Evolutionary conservation across 257 asterid species (phyloP), one percentile per base, ranked within the genome.

Genomic region (Solanum tarijense): DNA sequence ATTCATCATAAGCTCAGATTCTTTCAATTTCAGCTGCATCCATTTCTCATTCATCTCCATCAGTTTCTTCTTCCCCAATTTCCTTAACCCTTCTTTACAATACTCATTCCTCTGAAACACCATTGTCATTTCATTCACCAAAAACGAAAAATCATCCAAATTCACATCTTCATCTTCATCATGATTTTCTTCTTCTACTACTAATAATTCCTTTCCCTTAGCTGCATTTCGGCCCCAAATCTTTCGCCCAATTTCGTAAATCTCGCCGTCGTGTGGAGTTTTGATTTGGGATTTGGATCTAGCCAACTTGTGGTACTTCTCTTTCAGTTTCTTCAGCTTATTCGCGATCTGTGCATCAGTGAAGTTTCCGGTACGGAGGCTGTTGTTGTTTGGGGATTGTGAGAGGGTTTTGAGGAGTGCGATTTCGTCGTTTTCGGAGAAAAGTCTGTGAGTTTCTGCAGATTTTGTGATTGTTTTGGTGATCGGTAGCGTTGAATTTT

Each of bases 241-340:
- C 83, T 71, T 20, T 25, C 89, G 72, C 12, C 48, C 87, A n/a
- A 89, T 20, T 29, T 72, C 85, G 43, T 89, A 87, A 7, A 81
- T 34, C 2, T 87, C 14, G 2, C 65, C 48, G 21, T 89, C 88
- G 12, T 89, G 91, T 16, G 88, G 46, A 58, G 88, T 89, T 48
- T 87, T 83, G 11, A 89, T 89, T 9, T 38, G 69, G 9, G 91
- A 89, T 39, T 89, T 87, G 66, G 73, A 6, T 32, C 86, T 86
- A 18, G 89, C 91, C 0, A 81, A 48, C 46, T 83, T 86, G 86
- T 89, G 89, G 86, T 89, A 89, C 85, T 38, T 86, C 66, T 86
- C 87, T 43, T 89, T 89, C 20, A 89, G 85, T 29, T 72, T 83
- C 20, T 65, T 86, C 31, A 86, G 14, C 81, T 82, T 86, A 7